Conservation (phyloP, 257 asterid species). For the Gardenia jasminoides region DNA sequence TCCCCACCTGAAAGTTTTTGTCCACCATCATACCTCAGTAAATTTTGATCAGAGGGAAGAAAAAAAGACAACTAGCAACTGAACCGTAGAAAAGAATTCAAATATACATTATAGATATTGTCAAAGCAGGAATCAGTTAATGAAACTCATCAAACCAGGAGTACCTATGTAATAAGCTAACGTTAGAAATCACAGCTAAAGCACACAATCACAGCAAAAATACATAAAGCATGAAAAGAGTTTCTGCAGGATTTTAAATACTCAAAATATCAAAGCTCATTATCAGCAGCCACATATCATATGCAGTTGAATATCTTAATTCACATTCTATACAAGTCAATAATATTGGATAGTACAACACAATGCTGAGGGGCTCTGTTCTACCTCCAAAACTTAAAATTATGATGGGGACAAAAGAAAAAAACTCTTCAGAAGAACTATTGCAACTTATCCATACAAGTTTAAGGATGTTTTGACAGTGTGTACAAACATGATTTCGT, state of each 20-base stretch:
- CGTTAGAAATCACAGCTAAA: background rate
- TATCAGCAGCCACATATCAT: background rate
- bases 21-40: background rate
- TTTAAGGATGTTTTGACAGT: background rate
- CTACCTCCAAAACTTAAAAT: background rate
- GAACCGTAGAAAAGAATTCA: background rate
- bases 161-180: background rate
- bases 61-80: background rate
- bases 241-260: background rate
- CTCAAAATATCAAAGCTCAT: background rate
- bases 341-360: background rate
- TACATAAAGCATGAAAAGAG: background rate
- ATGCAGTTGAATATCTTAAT: background rate
- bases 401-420: too few species aligned
- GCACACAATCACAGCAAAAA: background rate
- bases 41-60: background rate
- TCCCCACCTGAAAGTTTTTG: conserved; percentile 60
- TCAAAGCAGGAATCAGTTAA: background rate
- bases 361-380: background rate
- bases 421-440: background rate
- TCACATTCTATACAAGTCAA: background rate
- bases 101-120: background rate
- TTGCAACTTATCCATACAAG: background rate
- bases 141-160: background rate
- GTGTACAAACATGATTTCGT: background rate